A percentile compares a stretch with the other conserved stretches of the same genome.
These are phyloP conservation scores for Periconia macrospinosa DNA, from an alignment of 2,329 filamentous ascomycete species.

Conservation along the genomic window DNA sequence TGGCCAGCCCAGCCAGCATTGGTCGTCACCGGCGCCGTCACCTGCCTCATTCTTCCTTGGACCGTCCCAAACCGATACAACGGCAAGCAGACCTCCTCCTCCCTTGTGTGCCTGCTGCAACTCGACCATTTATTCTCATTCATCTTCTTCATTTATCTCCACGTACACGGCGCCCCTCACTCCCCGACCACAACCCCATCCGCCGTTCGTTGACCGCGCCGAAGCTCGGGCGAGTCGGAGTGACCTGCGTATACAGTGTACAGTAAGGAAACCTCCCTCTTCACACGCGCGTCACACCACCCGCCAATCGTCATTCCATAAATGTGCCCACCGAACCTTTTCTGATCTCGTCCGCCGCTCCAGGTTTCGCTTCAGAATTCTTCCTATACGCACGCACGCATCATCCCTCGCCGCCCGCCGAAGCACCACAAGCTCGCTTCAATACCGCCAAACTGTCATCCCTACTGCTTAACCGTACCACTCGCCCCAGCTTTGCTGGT, in stretches of 20 bases:
- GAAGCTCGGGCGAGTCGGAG: constrained; percentile 32
- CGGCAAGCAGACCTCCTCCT: too few species aligned
- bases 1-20: background rate
- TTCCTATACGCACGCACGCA: constrained; percentile 7
- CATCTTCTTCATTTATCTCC: background rate
- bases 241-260: background rate
- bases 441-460: constrained; percentile 97
- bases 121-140: background rate
- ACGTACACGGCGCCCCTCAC: background rate
- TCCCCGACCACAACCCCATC: constrained; percentile 1
- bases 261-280: background rate
- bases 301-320: constrained; percentile 18
- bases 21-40: background rate
- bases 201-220: constrained; percentile 25
- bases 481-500: constrained; percentile 77
- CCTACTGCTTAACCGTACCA: constrained; percentile 83
- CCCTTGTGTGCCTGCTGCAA: too few species aligned
- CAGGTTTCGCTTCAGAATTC: background rate
- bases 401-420: constrained; percentile 1
- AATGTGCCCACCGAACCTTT: background rate
- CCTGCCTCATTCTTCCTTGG: background rate
- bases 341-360: background rate
- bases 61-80: background rate
- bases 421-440: constrained; percentile 17
- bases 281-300: constrained; percentile 26